Evolutionary conservation across 2,329 filamentous ascomycete species (phyloP), one percentile per base, ranked within the genome.

Genomic region (Exophiala xenobiotica): DNA sequence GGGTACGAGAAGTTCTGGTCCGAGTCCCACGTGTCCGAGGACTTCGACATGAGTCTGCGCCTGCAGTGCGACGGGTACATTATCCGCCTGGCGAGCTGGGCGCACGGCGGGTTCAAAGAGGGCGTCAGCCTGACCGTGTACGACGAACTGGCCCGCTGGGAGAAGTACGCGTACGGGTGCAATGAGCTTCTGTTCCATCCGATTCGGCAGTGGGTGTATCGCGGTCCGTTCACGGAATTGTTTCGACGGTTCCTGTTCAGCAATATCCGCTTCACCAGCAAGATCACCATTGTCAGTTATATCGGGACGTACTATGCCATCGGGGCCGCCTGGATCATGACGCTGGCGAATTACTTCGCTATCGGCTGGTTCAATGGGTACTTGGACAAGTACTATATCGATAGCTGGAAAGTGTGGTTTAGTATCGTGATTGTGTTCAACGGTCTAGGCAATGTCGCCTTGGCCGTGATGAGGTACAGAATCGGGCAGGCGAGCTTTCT

Each of bases 101-200:
- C 84, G 47, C 79, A 80, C 27, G 79, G 82, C 4, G 85, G 81
- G 6, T 90, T 89, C 70, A 82, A 88, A 63, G 88, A 92, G 66
- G 88, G 88, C 58, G 88, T 92, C 46, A 91, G 87, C 1, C 74
- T 92, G 50, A 92, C 88, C 0, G 87, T 92, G 9, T 90, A 92
- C 65, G 88, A 92, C 68, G 88, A 92, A 68, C 76, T 92, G 53
- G 85, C 87, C 1, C 85, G 88, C 50, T 92, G 88, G 88, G 88
- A 92, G 65, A 92, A 92, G 70, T 90, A 90, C 66, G 88, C 88
- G 2, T 91, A 90, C 63, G 87, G 88, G 29, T 91, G 88, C 70
- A 88, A 87, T 67, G 88, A 91, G 72, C 76, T 92, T 50, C 76
- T 92, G 51, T 92, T 93, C 74, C 80, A 92, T 65, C 88, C 88